These are phyloP conservation scores for Brassica balearica DNA, from an alignment of 441 rosid species.

Conservation along the genomic window DNA sequence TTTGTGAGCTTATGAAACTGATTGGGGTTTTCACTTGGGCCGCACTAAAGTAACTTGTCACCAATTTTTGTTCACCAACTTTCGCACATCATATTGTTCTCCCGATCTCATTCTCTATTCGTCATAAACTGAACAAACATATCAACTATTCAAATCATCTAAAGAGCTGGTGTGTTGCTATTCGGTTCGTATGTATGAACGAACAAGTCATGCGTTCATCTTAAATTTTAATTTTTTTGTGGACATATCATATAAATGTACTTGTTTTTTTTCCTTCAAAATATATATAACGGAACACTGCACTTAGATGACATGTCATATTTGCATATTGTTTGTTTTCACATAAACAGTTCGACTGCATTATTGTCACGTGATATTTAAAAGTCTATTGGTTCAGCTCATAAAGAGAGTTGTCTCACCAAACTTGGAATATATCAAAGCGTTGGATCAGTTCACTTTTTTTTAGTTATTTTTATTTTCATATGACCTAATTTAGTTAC, in stretches of 20 bases:
- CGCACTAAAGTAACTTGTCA: not conserved
- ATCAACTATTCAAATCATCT: not conserved
- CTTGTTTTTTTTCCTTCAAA: not conserved
- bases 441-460: not conserved
- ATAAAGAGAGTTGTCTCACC: slow-evolving; percentile 31
- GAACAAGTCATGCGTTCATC: not conserved
- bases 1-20: not conserved
- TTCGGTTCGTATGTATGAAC: not conserved
- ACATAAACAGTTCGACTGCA: slow-evolving; percentile 29
- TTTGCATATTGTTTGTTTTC: slow-evolving; percentile 9
- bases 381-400: slow-evolving; percentile 32
- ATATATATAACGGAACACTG: slow-evolving; percentile 10
- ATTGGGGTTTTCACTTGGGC: slow-evolving; percentile 16
- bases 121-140: not conserved
- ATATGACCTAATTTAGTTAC: not conserved
- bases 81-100: not conserved
- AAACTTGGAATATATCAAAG: slow-evolving; percentile 31
- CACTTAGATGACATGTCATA: not conserved
- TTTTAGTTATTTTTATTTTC: not conserved
- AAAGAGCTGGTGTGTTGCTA: not conserved
- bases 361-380: slow-evolving; percentile 41
- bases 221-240: not conserved
- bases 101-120: not conserved
- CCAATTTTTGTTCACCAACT: not conserved
- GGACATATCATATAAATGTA: slow-evolving; percentile 3